Conservation (phyloP, 1,284 basidiomycete species). For the Pseudozyma thailandica region DNA sequence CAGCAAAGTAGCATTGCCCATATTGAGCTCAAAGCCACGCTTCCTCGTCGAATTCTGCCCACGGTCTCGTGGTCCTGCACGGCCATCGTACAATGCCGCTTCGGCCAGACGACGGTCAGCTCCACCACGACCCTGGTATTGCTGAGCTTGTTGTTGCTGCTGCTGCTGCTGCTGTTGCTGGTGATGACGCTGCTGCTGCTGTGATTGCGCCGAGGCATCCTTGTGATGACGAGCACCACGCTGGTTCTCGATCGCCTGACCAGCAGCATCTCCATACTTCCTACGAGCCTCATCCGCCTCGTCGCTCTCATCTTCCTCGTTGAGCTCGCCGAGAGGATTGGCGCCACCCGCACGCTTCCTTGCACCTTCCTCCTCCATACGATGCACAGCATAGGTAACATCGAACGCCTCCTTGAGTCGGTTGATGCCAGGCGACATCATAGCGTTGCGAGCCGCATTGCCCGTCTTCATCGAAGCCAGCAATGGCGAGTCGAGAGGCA, state of each 20-base stretch:
- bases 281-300: conserved; percentile 57
- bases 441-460: conserved; percentile 71
- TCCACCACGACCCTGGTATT: conserved; percentile 62
- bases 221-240: conserved; percentile 48
- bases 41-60: conserved; percentile 45
- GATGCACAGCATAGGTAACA: conserved; percentile 97
- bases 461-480: conserved; percentile 77
- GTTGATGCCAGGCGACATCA: conserved; percentile 85
- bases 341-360: conserved; percentile 72
- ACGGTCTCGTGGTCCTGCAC: conserved; percentile 59
- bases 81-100: conserved; percentile 65
- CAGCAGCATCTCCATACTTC: conserved; percentile 67
- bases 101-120: conserved; percentile 66
- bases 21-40: conserved; percentile 62
- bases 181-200: conserved; percentile 47
- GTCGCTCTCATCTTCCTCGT: conserved; percentile 82
- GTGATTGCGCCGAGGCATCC: conserved; percentile 41
- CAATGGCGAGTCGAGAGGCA: conserved; percentile 89
- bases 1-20: conserved; percentile 64
- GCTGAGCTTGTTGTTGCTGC: conserved; percentile 37
- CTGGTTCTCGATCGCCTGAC: conserved; percentile 60
- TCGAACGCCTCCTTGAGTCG: conserved; percentile 96
- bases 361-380: conserved; percentile 98
- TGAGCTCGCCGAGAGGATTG: conserved; percentile 77
- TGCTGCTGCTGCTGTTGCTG: conserved; percentile 35